Conservation (phyloP, 805 yeast species). For the Kuraishia piskuri region DNA sequence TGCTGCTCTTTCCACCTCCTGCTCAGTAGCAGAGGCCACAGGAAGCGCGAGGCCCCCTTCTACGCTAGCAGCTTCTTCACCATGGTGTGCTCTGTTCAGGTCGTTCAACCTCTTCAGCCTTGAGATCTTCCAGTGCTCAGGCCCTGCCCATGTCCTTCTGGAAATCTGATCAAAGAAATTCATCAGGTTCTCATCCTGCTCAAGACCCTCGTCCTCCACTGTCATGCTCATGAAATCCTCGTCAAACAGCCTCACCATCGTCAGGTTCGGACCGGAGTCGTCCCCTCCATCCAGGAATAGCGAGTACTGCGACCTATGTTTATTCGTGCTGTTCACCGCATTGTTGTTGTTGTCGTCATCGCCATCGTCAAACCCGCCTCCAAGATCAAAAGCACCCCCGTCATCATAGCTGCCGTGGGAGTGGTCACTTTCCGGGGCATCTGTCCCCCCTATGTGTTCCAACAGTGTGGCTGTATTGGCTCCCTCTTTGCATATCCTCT, state of each 20-base stretch:
- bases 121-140: conserved; percentile 84
- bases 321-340: conserved; percentile 1
- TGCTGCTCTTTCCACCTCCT: conserved; percentile 2
- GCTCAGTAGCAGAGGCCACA: not conserved
- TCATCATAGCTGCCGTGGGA: conserved; percentile 7
- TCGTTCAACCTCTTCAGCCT: conserved; percentile 26
- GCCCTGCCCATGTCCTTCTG: conserved; percentile 78
- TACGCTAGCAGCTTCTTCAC: not conserved
- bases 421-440: conserved; percentile 8
- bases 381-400: conserved; percentile 12
- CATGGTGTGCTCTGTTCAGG: not conserved
- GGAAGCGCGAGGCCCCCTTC: not conserved
- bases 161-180: conserved; percentile 74
- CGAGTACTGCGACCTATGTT: conserved; percentile 22
- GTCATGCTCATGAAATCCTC: conserved; percentile 15
- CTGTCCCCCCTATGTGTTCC: conserved; percentile 16
- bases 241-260: conserved; percentile 23
- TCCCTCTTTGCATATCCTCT: conserved; percentile 22
- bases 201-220: conserved; percentile 12
- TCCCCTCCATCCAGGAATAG: conserved; percentile 20
- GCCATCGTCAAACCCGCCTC: conserved; percentile 12
- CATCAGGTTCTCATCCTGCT: conserved; percentile 34
- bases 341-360: conserved; percentile 9
- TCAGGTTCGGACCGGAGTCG: conserved; percentile 21
- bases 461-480: conserved; percentile 16